Base-by-base conservation (phyloP, 2,329 filamentous ascomycete genomes). In the Ciborinia camelliae region DNA sequence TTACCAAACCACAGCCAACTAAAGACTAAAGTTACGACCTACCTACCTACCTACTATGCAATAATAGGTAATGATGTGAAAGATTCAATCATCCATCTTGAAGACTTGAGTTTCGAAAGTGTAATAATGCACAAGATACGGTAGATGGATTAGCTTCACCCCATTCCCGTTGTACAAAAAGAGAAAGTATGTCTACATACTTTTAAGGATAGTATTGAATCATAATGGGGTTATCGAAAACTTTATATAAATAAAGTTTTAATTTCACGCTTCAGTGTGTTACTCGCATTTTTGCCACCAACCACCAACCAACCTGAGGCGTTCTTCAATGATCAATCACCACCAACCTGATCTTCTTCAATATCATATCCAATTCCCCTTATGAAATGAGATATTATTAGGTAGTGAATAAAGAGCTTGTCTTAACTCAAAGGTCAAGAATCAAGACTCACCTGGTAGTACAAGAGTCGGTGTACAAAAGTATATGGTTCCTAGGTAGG, bases 201-300 rank as follows among this genome's bases (percentile, higher is more conserved):
- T n/a, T n/a, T n/a, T n/a, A n/a, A n/a, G n/a, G n/a, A 37, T 32
- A 45, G 20, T 30, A 57, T 41, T 43, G 39, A 58, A 58, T n/a
- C 8, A 26, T n/a, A n/a, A n/a, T n/a, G n/a, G n/a, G 28, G 20
- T 39, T 23, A 58, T 45, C 10, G 54, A 47, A 50, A 59, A 45
- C 41, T 48, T 48, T 50, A 47, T 57, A 57, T 60, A 37, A 59
- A 60, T 50, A 60, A 60, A 50, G 57, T 47, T 60, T 37, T 14
- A 47, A 9, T 58, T 58, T 58, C 35, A 26, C 26, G 43, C 28
- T 28, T 30, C 23, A 32, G 41, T 37, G 20, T 41, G 30, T 50
- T 48, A 37, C 30, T 39, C 37, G 43, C 28, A 43, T 45, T 45
- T 57, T 57, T 54, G 52, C 52, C 52, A 54, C 52, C 52, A 54